Conservation (phyloP, 768 basidiomycete species). For the Strobilomyces dryophilus region DNA sequence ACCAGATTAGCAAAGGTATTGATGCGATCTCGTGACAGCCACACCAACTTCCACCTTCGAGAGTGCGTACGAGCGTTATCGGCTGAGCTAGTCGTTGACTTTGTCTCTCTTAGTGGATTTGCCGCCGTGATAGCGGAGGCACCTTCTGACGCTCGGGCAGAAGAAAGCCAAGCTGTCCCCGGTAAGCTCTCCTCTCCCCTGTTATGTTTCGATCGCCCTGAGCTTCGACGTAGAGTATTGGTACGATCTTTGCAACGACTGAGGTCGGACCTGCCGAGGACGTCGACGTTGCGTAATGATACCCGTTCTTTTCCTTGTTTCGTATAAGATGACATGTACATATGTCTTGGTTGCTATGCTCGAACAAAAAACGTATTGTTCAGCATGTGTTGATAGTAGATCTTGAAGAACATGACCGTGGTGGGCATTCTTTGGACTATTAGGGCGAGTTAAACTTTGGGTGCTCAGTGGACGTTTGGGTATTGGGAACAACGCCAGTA, state of each 20-base stretch:
- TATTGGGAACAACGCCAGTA: too few relatives aligned
- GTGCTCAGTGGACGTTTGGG: too few relatives aligned
- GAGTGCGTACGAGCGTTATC: conserved; percentile 8
- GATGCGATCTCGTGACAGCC: conserved; percentile 8
- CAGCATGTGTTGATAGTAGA: too few relatives aligned
- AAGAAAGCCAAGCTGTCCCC: conserved; percentile 9
- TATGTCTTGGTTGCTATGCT: too few relatives aligned
- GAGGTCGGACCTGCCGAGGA: background rate
- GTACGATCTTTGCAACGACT: background rate
- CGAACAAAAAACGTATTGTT: too few relatives aligned
- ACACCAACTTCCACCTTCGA: conserved; percentile 20
- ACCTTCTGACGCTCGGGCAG: background rate
- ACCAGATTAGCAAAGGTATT: background rate
- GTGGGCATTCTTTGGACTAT: too few relatives aligned
- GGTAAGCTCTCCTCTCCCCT: background rate
- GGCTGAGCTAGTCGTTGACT: background rate
- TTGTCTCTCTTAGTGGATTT: conserved; percentile 11
- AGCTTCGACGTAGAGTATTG: background rate
- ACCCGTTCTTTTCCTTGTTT: too few relatives aligned
- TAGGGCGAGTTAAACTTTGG: too few relatives aligned
- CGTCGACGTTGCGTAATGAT: background rate
- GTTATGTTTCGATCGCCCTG: background rate
- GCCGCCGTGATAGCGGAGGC: conserved; percentile 19
- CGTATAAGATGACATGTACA: too few relatives aligned
- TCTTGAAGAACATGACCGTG: too few relatives aligned